Evolutionary conservation across 192 early-diverging fungal species (phyloP).

Genomic region (Dissophora ornata): DNA sequence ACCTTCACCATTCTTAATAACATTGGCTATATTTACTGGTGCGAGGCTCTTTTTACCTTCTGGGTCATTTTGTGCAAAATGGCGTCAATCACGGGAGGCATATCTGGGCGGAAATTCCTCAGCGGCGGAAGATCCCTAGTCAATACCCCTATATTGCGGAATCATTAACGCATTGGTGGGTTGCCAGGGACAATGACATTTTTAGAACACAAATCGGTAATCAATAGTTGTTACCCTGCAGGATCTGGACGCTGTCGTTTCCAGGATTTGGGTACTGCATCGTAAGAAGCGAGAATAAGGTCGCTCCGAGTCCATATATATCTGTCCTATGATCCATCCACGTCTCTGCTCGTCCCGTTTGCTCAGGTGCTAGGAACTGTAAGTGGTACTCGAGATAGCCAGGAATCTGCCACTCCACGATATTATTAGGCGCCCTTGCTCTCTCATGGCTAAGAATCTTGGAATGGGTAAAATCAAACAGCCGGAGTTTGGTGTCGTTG

Average conservation of each 20-base stretch:
- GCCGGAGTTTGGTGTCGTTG: slow-evolving; percentile 35
- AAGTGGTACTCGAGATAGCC: slow-evolving; percentile 48
- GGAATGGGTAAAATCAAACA: slow-evolving; percentile 52
- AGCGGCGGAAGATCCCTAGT: slow-evolving; percentile 35
- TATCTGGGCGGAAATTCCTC: slow-evolving; percentile 29
- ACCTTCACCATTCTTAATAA: too few species aligned
- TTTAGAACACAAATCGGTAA: too few species aligned
- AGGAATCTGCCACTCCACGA: slow-evolving; percentile 49
- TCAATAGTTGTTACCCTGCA: slow-evolving; percentile 27
- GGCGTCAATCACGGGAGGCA: slow-evolving; percentile 38
- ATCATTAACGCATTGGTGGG: too few species aligned
- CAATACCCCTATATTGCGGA: slow-evolving; percentile 37
- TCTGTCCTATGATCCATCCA: slow-evolving; percentile 54
- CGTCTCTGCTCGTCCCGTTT: slow-evolving; percentile 51
- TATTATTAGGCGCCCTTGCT: slow-evolving; percentile 49
- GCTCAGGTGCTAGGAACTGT: slow-evolving; percentile 46
- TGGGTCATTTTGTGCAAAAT: slow-evolving; percentile 46
- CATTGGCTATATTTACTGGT: too few species aligned
- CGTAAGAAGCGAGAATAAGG: slow-evolving; percentile 39
- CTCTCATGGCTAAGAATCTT: slow-evolving; percentile 49
- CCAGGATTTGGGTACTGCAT: slow-evolving; percentile 52
- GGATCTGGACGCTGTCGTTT: slow-evolving; percentile 44
- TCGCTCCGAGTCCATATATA: slow-evolving; percentile 41
- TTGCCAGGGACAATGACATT: too few species aligned
- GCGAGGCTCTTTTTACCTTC: slow-evolving; percentile 13